Conservation (phyloP, 768 basidiomycete species). For the Tricholoma terreum region DNA sequence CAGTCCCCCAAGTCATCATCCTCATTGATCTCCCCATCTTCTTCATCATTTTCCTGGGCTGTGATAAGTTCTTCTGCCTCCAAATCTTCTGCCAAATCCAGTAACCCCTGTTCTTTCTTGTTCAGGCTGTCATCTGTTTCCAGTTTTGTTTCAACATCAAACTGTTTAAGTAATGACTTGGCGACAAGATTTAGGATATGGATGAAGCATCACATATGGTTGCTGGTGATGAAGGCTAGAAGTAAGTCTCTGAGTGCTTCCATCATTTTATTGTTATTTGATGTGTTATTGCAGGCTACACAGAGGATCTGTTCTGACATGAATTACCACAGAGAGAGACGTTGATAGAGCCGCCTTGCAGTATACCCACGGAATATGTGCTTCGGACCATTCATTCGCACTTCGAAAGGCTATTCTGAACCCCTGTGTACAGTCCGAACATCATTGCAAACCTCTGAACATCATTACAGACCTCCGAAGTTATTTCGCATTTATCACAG, state of each 20-base stretch:
- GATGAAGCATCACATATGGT: background rate
- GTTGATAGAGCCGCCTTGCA: too few relatives aligned
- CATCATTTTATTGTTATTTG: too few relatives aligned
- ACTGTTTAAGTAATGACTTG: too few relatives aligned
- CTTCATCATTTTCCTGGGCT: background rate
- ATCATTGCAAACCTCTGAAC: too few relatives aligned
- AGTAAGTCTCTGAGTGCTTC: background rate
- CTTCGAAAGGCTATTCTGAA: too few relatives aligned
- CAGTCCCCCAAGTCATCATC: slow-evolving; percentile 9
- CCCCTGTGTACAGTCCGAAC: too few relatives aligned
- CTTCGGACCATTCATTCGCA: too few relatives aligned
- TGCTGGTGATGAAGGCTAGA: background rate
- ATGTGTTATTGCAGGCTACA: background rate
- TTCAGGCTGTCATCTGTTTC: background rate
- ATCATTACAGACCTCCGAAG: too few relatives aligned
- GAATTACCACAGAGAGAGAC: slow-evolving; percentile 1
- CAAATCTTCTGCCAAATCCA: background rate
- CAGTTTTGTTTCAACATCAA: background rate
- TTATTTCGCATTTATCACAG: too few relatives aligned
- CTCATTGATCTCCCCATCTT: background rate
- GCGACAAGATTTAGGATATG: too few relatives aligned
- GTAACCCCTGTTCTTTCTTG: background rate
- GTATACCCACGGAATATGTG: too few relatives aligned
- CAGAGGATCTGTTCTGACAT: background rate
- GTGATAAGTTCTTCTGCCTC: background rate